Percentiles rank a stretch among this genome's conserved stretches.
phyloP scores from a whole-genome alignment of 1,284 basidiomycete species.

The Psilocybe mexicana region DNA sequence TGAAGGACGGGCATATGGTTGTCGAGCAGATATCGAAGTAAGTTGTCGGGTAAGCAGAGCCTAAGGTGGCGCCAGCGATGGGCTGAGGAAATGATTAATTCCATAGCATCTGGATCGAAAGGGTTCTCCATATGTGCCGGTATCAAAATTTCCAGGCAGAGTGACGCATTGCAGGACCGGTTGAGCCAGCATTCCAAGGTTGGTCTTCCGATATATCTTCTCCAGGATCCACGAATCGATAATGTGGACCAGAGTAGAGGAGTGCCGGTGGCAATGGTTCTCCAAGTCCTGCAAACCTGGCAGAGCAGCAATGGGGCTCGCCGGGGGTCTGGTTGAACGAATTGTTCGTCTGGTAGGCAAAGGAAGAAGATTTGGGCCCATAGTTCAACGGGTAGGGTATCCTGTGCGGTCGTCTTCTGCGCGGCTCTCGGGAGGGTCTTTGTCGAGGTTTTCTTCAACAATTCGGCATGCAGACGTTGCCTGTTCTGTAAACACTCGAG shows the following conservation, averaged over 20 bases:
- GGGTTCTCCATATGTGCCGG: conserved; percentile 12
- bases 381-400: conserved; percentile 17
- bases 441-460: not conserved
- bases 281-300: conserved; percentile 29
- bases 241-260: conserved; percentile 28
- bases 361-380: conserved; percentile 27
- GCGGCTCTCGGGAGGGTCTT: not conserved
- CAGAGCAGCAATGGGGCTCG: conserved; percentile 25
- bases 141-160: conserved; percentile 16
- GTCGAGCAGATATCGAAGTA: conserved; percentile 14
- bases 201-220: conserved; percentile 13
- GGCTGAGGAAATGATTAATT: conserved; percentile 15
- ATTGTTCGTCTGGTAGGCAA: conserved; percentile 24
- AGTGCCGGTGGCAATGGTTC: conserved; percentile 24
- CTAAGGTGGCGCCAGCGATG: conserved; percentile 21
- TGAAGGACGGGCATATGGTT: conserved; percentile 16
- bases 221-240: conserved; percentile 19
- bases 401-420: not conserved
- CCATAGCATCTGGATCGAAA: conserved; percentile 10
- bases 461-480: conserved; percentile 9
- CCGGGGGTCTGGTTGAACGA: conserved; percentile 20
- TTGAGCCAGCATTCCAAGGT: conserved; percentile 23
- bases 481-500: conserved; percentile 8
- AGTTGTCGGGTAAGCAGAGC: conserved; percentile 13
- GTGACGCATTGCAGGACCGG: conserved; percentile 14